Conservation (phyloP, 305 asterid genomes). For the Ruellia speciosa region DNA sequence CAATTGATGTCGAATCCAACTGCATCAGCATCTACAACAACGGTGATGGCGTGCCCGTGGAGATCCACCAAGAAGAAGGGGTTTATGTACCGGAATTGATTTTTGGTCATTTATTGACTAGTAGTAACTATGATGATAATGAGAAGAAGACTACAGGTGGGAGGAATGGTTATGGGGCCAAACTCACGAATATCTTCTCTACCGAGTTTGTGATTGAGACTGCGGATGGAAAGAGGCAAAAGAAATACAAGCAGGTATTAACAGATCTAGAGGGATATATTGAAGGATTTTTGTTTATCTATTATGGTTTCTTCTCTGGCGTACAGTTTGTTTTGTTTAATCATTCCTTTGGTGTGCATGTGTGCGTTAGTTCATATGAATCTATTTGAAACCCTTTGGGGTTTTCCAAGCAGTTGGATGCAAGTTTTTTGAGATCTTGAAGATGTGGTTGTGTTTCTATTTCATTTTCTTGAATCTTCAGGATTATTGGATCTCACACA, state of each 20-base stretch:
- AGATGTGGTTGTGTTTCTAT: too few species aligned
- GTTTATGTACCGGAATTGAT: conserved; percentile 93
- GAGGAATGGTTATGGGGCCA: conserved; percentile 90
- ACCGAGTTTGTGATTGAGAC: conserved; percentile 82
- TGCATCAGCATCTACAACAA: conserved; percentile 67
- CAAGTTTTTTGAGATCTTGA: too few species aligned
- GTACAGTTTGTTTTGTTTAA: neutral
- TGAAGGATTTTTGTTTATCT: neutral
- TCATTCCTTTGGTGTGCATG: too few species aligned
- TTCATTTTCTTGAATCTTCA: too few species aligned
- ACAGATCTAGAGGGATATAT: too few species aligned
- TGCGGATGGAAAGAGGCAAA: conserved; percentile 77
- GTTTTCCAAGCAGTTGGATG: too few species aligned
- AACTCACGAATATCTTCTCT: conserved; percentile 83
- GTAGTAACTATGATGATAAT: conserved; percentile 82
- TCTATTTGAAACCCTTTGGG: too few species aligned
- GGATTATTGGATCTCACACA: too few species aligned
- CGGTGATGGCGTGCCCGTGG: conserved; percentile 91
- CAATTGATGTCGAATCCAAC: conserved; percentile 58
- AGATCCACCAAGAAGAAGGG: conserved; percentile 90
- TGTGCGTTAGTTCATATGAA: too few species aligned
- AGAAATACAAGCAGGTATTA: conserved; percentile 80
- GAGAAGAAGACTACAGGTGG: conserved; percentile 95
- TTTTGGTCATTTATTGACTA: conserved; percentile 89
- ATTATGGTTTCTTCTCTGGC: neutral